A percentile compares a stretch with the other conserved stretches of the same genome.
Evolutionary conservation across 2,329 filamentous ascomycete genomes (phyloP).

Genomic region (Zasmidium angulare): DNA sequence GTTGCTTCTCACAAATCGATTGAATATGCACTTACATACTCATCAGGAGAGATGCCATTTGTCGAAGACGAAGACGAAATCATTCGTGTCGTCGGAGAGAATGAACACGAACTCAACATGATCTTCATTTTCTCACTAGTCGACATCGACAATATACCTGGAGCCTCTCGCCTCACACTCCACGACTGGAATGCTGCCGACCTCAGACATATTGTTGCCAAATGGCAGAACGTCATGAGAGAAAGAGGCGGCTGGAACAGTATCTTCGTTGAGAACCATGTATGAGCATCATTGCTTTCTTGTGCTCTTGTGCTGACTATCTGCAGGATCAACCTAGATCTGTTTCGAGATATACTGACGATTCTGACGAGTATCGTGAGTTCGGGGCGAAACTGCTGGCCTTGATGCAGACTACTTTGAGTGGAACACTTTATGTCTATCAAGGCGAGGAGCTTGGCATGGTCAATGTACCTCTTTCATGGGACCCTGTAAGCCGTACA

Average conservation of each 20-base stretch:
- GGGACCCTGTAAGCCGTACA: slow-evolving; percentile 33
- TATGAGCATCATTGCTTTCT: not conserved
- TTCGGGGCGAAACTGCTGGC: slow-evolving; percentile 49
- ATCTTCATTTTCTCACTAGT: slow-evolving; percentile 51
- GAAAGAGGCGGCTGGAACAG: slow-evolving; percentile 52
- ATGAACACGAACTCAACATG: slow-evolving; percentile 47
- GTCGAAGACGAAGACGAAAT: slow-evolving; percentile 47
- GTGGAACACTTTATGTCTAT: slow-evolving; percentile 54
- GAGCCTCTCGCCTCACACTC: slow-evolving; percentile 37
- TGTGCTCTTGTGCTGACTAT: not conserved
- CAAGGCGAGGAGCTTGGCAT: slow-evolving; percentile 54
- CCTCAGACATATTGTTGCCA: slow-evolving; percentile 29
- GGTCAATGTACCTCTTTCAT: slow-evolving; percentile 47
- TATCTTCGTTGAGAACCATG: slow-evolving; percentile 56
- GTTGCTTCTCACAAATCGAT: not conserved
- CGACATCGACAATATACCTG: slow-evolving; percentile 38
- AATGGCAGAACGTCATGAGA: slow-evolving; percentile 51
- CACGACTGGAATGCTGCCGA: slow-evolving; percentile 15
- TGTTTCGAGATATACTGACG: slow-evolving; percentile 50
- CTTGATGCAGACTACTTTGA: slow-evolving; percentile 48
- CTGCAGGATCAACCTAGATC: slow-evolving; percentile 45
- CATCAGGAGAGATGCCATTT: slow-evolving; percentile 56
- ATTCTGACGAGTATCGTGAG: slow-evolving; percentile 47
- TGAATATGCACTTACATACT: not conserved
- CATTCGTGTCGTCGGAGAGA: slow-evolving; percentile 42